These are phyloP conservation scores for Leishmania major DNA, from an alignment of 208 protist genomes.

Conservation along the genomic window DNA sequence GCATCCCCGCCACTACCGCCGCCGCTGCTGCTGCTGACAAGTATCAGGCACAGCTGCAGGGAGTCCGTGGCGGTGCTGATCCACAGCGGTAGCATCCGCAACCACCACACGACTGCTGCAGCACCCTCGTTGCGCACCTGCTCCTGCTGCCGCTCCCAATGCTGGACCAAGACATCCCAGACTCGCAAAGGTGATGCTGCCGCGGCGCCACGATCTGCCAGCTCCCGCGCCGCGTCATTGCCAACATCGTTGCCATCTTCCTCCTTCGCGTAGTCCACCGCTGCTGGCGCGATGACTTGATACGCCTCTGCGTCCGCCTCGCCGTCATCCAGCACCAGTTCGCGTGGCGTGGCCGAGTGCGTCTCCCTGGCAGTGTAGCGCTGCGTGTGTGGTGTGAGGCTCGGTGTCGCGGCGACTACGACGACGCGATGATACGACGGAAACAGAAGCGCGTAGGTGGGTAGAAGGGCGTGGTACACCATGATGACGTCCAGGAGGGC, in stretches of 20 bases:
- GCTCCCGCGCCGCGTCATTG: not conserved
- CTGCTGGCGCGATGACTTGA: not conserved
- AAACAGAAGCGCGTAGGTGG: conserved; percentile 25
- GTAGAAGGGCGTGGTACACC: conserved; percentile 23
- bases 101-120: conserved; percentile 41
- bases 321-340: not conserved
- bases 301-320: not conserved
- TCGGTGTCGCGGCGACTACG: not conserved
- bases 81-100: conserved; percentile 31
- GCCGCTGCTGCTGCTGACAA: conserved; percentile 4
- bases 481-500: conserved; percentile 14
- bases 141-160: conserved; percentile 33
- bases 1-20: not conserved
- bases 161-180: conserved; percentile 33
- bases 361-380: not conserved
- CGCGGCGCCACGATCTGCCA: not conserved
- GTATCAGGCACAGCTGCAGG: conserved; percentile 29
- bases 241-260: not conserved
- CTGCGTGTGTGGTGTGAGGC: not conserved
- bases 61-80: conserved; percentile 11
- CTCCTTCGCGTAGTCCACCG: not conserved
- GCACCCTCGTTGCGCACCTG: conserved; percentile 39
- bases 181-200: conserved; percentile 20
- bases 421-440: conserved; percentile 25
- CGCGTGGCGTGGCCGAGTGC: not conserved